Evolutionary conservation across 192 early-diverging fungal genomes (phyloP).

Genomic region (Entophlyctis helioformis): DNA sequence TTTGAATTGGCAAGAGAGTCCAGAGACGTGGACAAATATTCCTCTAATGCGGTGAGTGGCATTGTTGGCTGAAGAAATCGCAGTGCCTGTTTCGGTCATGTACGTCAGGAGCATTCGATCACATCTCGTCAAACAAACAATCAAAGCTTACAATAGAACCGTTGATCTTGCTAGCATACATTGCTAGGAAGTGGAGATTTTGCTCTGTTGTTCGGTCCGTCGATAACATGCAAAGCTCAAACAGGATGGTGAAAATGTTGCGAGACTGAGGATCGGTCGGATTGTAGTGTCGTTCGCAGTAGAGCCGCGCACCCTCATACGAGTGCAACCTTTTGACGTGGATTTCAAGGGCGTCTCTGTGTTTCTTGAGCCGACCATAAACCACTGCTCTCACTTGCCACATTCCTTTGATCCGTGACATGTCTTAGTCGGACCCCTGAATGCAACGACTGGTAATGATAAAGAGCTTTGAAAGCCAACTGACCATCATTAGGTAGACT

Average conservation of each 20-base stretch:
- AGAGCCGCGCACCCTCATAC: slow-evolving; percentile 5
- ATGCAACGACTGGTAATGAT: not conserved
- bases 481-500: slow-evolving; percentile 61
- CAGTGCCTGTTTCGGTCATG: too few relatives aligned
- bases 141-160: too few relatives aligned
- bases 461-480: not conserved
- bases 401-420: slow-evolving; percentile 31
- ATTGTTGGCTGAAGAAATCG: too few relatives aligned
- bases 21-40: too few relatives aligned
- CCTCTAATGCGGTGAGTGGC: too few relatives aligned
- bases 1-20: too few relatives aligned
- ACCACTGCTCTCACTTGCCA: slow-evolving; percentile 73
- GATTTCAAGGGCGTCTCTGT: slow-evolving; percentile 74
- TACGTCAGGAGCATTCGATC: too few relatives aligned
- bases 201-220: too few relatives aligned
- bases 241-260: slow-evolving; percentile 50
- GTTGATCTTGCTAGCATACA: too few relatives aligned
- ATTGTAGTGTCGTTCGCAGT: slow-evolving; percentile 26
- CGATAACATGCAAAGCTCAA: slow-evolving; percentile 54
- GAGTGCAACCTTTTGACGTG: slow-evolving; percentile 63
- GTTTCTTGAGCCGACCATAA: slow-evolving; percentile 69
- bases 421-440: not conserved
- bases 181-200: too few relatives aligned
- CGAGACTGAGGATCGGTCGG: slow-evolving; percentile 3
- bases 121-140: too few relatives aligned